Percentiles rank a stretch among this genome's conserved stretches.
These are phyloP conservation scores for Tanacetum coccineum DNA, from an alignment of 129 eudicot species.

Conservation along the genomic window DNA sequence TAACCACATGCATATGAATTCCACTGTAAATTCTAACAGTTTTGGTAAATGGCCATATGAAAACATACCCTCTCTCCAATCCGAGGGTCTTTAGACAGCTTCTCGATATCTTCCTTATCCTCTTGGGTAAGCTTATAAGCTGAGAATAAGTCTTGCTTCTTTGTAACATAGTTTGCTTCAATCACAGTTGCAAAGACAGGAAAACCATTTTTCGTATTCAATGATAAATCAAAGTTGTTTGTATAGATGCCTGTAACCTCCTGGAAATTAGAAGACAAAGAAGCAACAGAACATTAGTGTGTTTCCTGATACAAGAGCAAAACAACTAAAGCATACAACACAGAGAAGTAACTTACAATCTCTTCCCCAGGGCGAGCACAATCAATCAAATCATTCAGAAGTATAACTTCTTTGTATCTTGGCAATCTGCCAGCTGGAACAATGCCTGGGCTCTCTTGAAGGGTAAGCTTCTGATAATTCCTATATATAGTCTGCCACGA, in stretches of 20 bases:
- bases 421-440: slow-evolving; percentile 99
- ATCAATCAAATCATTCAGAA: slow-evolving; percentile 90
- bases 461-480: slow-evolving; percentile 92
- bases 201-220: slow-evolving; percentile 93
- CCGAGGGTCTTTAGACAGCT: slow-evolving; percentile 91
- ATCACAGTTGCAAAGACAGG: slow-evolving; percentile 95
- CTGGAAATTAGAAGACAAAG: slow-evolving; percentile 35
- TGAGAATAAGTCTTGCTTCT: slow-evolving; percentile 95
- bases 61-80: slow-evolving; percentile 80
- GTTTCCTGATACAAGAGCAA: background rate
- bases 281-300: slow-evolving; percentile 1
- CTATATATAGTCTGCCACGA: slow-evolving; percentile 77
- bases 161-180: slow-evolving; percentile 92
- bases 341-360: slow-evolving; percentile 47
- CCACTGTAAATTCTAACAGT: background rate
- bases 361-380: slow-evolving; percentile 99
- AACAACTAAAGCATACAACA: background rate
- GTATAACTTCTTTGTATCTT: slow-evolving; percentile 94
- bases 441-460: slow-evolving; percentile 99
- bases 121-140: slow-evolving; percentile 97
- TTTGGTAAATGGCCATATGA: background rate
- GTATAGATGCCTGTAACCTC: slow-evolving; percentile 97
- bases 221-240: slow-evolving; percentile 86
- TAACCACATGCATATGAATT: background rate
- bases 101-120: slow-evolving; percentile 90